Base-by-base conservation (phyloP, 2,329 filamentous ascomycete species). In the Purpureocillium takamizusanense region DNA sequence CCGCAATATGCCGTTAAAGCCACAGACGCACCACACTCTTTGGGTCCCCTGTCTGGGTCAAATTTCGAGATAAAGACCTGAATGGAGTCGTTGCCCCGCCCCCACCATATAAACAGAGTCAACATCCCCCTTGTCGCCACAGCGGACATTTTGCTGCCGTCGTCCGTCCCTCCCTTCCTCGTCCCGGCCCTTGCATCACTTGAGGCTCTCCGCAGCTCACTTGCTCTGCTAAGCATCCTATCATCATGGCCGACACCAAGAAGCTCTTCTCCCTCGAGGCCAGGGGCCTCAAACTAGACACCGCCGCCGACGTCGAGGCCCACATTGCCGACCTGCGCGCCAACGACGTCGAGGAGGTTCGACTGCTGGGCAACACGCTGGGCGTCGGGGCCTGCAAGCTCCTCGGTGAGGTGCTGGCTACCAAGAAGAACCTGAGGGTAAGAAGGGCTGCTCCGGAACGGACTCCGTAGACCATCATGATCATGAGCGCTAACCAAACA, bases 231-330 rank as follows among this genome's bases (percentile, higher is more conserved):
- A 25, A 25, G 21, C 27, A 13, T 31, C 38, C 17, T 33, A 31
- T 34, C 45, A 50, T 35, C 42, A 61, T 62, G 59, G 42, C 54
- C 42, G 47, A 51, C 42, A 47, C 53, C 17, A 46, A 62, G 40
- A 88, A 84, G 61, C 60, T 86, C 56, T 97, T 95, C 67, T 89
- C 88, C 51, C 79, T 97, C 50, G 86, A 94, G 64, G 88, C 86
- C 63, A 92, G 84, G 69, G 83, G 83, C 55, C 76, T 97, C 53
- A 95, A 95, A 72, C 84, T 98, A 56, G 82, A 94, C 68, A 86
- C 82, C 31, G 86, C 86, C 37, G 83, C 78, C 47, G 88, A 97
- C 62, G 76, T 97, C 44, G 84, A 92, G 61, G 70, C 84, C 48
- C 82, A 95, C 61, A 85, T 95, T 55, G 75, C 81, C 50, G 73